phyloP scores from a whole-genome alignment of 352 stramenopile species.

The Paralagenidium karlingii region DNA sequence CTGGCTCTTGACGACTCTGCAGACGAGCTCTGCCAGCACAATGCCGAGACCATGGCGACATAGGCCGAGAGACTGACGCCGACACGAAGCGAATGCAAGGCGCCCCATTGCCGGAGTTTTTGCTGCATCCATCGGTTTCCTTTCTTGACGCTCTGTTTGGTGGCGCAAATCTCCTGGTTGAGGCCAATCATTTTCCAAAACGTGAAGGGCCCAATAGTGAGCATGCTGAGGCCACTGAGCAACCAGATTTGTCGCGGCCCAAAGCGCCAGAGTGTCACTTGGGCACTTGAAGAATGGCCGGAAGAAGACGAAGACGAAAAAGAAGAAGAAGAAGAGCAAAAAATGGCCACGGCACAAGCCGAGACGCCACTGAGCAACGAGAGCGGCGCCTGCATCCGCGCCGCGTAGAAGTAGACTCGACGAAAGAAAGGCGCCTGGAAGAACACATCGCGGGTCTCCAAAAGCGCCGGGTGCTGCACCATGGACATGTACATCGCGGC shows the following conservation, averaged over 20 bases:
- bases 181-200: slow-evolving; percentile 47
- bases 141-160: slow-evolving; percentile 16
- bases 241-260: slow-evolving; percentile 20
- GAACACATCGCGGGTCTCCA: slow-evolving; percentile 31
- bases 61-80: slow-evolving; percentile 37
- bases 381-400: slow-evolving; percentile 45
- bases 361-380: slow-evolving; percentile 36
- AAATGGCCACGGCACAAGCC: slow-evolving; percentile 31
- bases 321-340: no score
- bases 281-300: slow-evolving; percentile 13
- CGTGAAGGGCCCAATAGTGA: slow-evolving; percentile 51
- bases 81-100: slow-evolving; percentile 39
- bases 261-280: slow-evolving; percentile 26
- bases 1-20: no score
- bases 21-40: no score
- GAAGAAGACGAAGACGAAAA: no score
- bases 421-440: slow-evolving; percentile 69
- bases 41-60: slow-evolving; percentile 40
- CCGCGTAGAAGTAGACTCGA: slow-evolving; percentile 66
- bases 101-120: slow-evolving; percentile 38
- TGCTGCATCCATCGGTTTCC: slow-evolving; percentile 31
- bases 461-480: slow-evolving; percentile 55
- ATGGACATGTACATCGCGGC: slow-evolving; percentile 55
- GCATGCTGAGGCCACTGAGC: slow-evolving; percentile 28
- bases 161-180: slow-evolving; percentile 47